Percentiles rank a stretch among this genome's conserved stretches.
Evolutionary conservation across 805 yeast genomes (phyloP).

Genomic region (Sugiyamaella floridensis): DNA sequence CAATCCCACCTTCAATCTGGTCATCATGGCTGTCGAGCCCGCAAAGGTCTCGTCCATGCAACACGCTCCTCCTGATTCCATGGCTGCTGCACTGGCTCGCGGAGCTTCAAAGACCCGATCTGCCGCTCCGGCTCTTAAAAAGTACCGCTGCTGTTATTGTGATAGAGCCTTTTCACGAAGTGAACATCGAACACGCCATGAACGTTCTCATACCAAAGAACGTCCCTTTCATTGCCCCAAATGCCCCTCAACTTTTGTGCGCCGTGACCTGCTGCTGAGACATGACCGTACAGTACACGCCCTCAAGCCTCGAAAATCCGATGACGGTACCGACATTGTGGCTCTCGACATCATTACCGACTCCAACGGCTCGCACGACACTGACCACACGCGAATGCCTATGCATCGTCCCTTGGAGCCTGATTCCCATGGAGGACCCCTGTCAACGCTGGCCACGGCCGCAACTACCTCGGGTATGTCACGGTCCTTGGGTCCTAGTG

Average conservation of each 20-base stretch:
- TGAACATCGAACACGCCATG: conserved; percentile 73
- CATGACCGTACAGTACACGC: conserved; percentile 74
- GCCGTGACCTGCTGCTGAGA: conserved; percentile 69
- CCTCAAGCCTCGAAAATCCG: conserved; percentile 1
- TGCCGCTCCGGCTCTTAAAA: conserved; percentile 31
- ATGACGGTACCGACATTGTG: conserved; percentile 1
- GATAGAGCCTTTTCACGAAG: conserved; percentile 74
- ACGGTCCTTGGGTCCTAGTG: neutral
- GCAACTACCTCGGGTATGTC: conserved; percentile 2
- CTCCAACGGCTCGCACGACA: neutral
- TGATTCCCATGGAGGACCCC: neutral
- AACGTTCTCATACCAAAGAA: conserved; percentile 71
- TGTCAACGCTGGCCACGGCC: conserved; percentile 10
- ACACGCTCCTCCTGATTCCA: neutral
- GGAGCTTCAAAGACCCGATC: neutral
- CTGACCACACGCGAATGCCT: neutral
- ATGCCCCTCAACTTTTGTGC: conserved; percentile 66
- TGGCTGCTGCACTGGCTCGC: neutral
- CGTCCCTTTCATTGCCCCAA: conserved; percentile 70
- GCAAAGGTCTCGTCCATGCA: neutral
- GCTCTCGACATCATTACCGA: neutral
- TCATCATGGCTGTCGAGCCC: neutral
- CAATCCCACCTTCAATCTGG: neutral
- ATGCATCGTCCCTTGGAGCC: neutral
- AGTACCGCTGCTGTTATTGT: conserved; percentile 72